Evolutionary conservation across 257 asterid species (phyloP).

Genomic region (Avicennia marina): DNA sequence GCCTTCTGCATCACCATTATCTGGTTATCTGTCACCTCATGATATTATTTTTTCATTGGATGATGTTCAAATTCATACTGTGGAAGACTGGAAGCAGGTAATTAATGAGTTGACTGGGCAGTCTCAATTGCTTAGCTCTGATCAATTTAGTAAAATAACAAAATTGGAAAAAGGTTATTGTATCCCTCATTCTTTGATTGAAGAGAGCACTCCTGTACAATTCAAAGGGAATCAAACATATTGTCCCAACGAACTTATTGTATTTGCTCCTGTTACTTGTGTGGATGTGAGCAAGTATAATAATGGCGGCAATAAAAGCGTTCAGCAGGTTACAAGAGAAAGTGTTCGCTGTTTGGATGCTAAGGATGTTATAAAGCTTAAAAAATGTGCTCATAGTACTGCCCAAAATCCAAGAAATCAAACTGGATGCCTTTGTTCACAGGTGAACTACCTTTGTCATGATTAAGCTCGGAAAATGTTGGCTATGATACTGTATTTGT

Average conservation of each 20-base stretch:
- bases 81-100: constrained; percentile 58
- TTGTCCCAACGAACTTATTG: constrained; percentile 60
- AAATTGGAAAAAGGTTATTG: constrained; percentile 56
- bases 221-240: constrained; percentile 34
- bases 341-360: constrained; percentile 57
- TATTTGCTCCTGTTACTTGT: constrained; percentile 54
- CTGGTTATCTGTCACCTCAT: constrained; percentile 55
- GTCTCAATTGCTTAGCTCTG: constrained; percentile 24
- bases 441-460: constrained; percentile 35
- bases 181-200: constrained; percentile 49
- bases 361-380: constrained; percentile 59
- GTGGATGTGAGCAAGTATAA: constrained; percentile 21
- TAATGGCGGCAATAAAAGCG: constrained; percentile 21
- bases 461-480: too few relatives aligned
- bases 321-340: constrained; percentile 24
- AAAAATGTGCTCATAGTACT: constrained; percentile 46
- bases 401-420: constrained; percentile 21
- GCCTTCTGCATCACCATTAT: constrained; percentile 57
- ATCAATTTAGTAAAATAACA: constrained; percentile 19
- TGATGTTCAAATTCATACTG: constrained; percentile 42
- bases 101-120: constrained; percentile 34
- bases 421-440: constrained; percentile 58
- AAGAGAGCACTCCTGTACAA: constrained; percentile 33
- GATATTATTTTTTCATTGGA: constrained; percentile 59
- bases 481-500: constrained; percentile 12